These are phyloP conservation scores for Cymbopogon flexuosus DNA, from an alignment of 202 grass and related monocot genomes.

Conservation along the genomic window DNA sequence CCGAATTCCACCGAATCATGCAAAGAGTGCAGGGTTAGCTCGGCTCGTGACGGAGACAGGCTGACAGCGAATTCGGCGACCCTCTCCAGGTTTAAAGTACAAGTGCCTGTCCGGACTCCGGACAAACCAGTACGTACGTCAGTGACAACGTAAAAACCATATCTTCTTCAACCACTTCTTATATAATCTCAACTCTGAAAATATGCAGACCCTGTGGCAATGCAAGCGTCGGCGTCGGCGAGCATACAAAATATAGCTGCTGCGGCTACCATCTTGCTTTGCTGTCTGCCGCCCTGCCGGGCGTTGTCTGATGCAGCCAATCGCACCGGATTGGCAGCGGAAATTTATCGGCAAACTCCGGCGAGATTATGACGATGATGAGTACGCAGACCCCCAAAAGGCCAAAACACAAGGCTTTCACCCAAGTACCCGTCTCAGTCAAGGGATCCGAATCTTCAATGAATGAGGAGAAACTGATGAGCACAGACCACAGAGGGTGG, in stretches of 20 bases:
- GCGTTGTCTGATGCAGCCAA: not conserved
- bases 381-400: too few relatives aligned
- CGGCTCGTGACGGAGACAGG: not conserved
- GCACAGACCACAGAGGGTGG: not conserved
- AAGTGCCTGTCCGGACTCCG: not conserved
- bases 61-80: not conserved
- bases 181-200: not conserved
- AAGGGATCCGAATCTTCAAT: too few relatives aligned
- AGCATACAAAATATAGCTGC: not conserved
- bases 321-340: not conserved
- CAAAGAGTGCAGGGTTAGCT: not conserved
- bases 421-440: too few relatives aligned
- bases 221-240: not conserved
- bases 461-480: too few relatives aligned
- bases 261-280: not conserved
- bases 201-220: not conserved
- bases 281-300: not conserved
- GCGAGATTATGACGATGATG: not conserved
- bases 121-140: not conserved
- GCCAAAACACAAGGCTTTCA: too few relatives aligned
- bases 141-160: not conserved
- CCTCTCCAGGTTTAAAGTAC: not conserved
- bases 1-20: not conserved
- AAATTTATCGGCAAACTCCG: not conserved
- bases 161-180: conserved; percentile 5